Base-by-base conservation (phyloP, 2,329 filamentous ascomycete genomes). In the Xylaria sp. region DNA sequence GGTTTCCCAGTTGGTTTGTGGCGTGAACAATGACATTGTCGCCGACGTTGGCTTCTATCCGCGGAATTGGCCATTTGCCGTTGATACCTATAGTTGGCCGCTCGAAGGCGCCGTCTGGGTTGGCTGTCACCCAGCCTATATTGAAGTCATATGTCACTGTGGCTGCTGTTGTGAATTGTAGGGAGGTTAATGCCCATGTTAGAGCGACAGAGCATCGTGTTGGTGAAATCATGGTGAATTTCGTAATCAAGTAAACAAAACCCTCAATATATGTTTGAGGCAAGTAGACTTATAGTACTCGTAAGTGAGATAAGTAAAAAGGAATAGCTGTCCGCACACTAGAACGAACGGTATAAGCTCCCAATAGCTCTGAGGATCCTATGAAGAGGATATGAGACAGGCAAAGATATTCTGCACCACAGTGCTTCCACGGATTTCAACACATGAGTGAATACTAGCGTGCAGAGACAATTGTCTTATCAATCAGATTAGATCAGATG, bases 61-160 rank as follows among this genome's bases (percentile, higher is more conserved):
- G 79, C 0, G 93, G 92, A 60, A 91, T 85, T 1, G 92, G 93
- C 90, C 92, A 93, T 80, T 90, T 78, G 4, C 87, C 87, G 74
- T 96, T 95, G 81, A 96, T 91, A 53, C 91, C 91, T 76, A 95
- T 92, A 3, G 87, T 86, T n/a, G 88, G 85, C 36, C 92, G 85
- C 45, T 86, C 83, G 67, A 85, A 85, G 8, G 84, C 81, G 25
- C 89, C 90, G 80, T 95, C 92, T 0, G 92, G 93, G 73, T 92
- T 91, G 39, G 90, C 87, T 48, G 80, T 86, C 12, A 93, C 88
- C 91, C 92, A 94, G 66, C 85, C 87, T 70, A 93, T 83, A 73
- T 90, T 88, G 81, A 91, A 93, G 77, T 92, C 83, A 75, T 90
- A 87, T 4, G 81, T 84, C 62, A 89, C 81, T 0, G 83, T 86